Evolutionary conservation across 2,329 filamentous ascomycete genomes (phyloP).

Genomic region (Hypoxylon sp.): DNA sequence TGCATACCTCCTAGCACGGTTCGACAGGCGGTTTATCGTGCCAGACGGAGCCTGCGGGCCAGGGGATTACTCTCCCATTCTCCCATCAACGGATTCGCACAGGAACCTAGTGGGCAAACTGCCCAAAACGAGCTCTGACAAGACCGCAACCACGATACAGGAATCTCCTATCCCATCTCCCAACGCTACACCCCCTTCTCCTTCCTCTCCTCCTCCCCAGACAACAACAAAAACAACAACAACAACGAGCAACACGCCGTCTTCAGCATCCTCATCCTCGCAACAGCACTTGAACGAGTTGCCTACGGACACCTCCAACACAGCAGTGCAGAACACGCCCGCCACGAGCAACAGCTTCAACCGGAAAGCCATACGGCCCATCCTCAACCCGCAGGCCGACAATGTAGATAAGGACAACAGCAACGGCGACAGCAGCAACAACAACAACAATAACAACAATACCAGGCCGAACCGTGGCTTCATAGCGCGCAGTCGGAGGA

Average conservation of each 20-base stretch:
- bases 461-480: neutral
- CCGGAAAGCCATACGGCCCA: slow-evolving; percentile 12
- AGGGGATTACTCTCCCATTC: slow-evolving; percentile 62
- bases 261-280: slow-evolving; percentile 13
- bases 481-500: slow-evolving; percentile 9
- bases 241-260: neutral
- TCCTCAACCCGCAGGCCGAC: neutral
- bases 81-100: slow-evolving; percentile 22
- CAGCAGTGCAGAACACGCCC: slow-evolving; percentile 25
- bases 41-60: slow-evolving; percentile 76
- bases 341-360: slow-evolving; percentile 23
- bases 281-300: neutral
- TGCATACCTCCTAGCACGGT: slow-evolving; percentile 75
- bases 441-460: neutral
- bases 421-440: neutral
- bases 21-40: slow-evolving; percentile 82
- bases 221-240: neutral
- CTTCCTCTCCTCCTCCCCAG: neutral
- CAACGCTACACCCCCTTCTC: neutral
- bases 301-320: slow-evolving; percentile 31
- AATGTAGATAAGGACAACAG: neutral
- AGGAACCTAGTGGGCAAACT: slow-evolving; percentile 26
- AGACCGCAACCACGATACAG: slow-evolving; percentile 17
- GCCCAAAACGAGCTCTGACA: slow-evolving; percentile 22
- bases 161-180: neutral